Base-by-base conservation (phyloP, 495 filamentous ascomycete genomes). In the Trichocladium uniseriatum region DNA sequence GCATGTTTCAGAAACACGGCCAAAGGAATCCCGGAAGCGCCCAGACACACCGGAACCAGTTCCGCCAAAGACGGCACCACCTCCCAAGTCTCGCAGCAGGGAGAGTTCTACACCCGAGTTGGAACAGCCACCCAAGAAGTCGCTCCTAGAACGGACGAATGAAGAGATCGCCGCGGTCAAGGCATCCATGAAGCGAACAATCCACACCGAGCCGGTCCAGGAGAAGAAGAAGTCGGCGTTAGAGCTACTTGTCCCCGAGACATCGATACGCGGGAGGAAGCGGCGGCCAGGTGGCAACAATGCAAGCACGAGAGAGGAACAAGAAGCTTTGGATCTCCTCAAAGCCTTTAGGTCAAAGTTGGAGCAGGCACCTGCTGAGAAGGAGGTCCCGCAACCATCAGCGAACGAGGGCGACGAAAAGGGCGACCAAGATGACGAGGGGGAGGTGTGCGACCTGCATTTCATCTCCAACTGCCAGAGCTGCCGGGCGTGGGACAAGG, bases 401-500 rank as follows among this genome's bases (percentile, higher is more conserved):
- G 45, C 22, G 3, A 20, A 35, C 31, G 57, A 62, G 36, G 61
- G 70, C 24, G 52, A 24, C 15, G 63, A 54, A 0, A 61, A 60
- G 16, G 57, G 53, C 7, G 55, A 64, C 3, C 57, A 60, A 32
- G 62, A 66, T 16, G 66, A 69, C 35, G 58, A 53, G 34, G 65
- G 54, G 32, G 67, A 59, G 6, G 58, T 94, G 14, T 95, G 89
- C 59, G 88, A 95, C 61, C 72, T 95, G 5, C 89, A 95, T 57
- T 95, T 95, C 69, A 90, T 97, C 56, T 83, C 83, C 7, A 83
- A 89, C 54, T 99, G 92, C 64, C 85, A 94, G 51, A 94, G 87
- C 31, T 99, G 92, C 66, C 73, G 78, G 42, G 74, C 81, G 1
- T 96, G 90, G 87, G 81, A 87, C 49, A 71, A 70, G 28, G 75